These are phyloP conservation scores for Melanogaster broomeanus DNA, from an alignment of 768 basidiomycete genomes.

Conservation along the genomic window DNA sequence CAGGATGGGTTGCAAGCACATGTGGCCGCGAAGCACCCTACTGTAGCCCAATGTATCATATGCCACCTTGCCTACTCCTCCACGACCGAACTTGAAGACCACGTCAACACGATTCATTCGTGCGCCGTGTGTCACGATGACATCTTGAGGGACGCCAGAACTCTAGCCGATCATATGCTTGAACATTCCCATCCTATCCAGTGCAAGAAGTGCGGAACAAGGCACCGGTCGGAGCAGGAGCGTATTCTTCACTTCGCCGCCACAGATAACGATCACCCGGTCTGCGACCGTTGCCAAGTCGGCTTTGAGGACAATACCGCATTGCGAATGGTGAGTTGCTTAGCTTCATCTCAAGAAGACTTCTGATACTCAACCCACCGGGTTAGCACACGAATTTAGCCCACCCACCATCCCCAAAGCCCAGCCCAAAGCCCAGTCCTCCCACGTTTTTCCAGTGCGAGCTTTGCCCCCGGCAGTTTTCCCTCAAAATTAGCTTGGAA, in stretches of 20 bases:
- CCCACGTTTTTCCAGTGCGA: neutral
- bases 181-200: constrained; percentile 27
- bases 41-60: constrained; percentile 22
- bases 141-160: constrained; percentile 26
- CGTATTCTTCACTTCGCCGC: constrained; percentile 39
- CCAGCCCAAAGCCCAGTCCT: constrained; percentile 5
- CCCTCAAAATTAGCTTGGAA: constrained; percentile 7
- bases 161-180: constrained; percentile 29
- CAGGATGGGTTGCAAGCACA: constrained; percentile 26
- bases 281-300: constrained; percentile 32
- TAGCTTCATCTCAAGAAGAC: constrained; percentile 4
- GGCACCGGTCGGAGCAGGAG: constrained; percentile 37
- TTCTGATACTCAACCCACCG: constrained; percentile 9
- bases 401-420: constrained; percentile 14
- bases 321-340: constrained; percentile 29
- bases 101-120: constrained; percentile 28
- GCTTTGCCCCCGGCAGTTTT: constrained; percentile 5
- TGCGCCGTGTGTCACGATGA: constrained; percentile 30
- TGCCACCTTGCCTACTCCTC: constrained; percentile 26
- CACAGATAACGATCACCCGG: constrained; percentile 38
- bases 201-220: constrained; percentile 33
- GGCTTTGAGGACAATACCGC: constrained; percentile 38
- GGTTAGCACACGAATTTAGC: constrained; percentile 17
- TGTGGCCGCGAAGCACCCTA: constrained; percentile 23
- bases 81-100: constrained; percentile 22